Percentiles rank a stretch among this genome's conserved stretches.
These are phyloP conservation scores for Hyaloscypha hepaticicola DNA, from an alignment of 495 filamentous ascomycete genomes.

Conservation along the genomic window DNA sequence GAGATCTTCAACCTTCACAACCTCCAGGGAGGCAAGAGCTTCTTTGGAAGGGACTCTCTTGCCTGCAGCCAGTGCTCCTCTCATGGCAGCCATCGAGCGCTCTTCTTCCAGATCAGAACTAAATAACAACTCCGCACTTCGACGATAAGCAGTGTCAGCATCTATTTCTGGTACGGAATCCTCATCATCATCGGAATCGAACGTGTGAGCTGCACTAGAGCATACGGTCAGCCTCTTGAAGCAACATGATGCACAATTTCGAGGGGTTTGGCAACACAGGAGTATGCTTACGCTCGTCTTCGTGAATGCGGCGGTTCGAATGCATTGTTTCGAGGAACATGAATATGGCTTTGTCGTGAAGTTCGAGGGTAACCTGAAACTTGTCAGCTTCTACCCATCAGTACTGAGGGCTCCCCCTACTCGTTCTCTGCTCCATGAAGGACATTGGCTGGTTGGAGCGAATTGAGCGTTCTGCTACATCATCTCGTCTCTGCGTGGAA, in stretches of 20 bases:
- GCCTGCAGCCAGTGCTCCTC: conserved; percentile 38
- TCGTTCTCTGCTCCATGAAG: conserved; percentile 6
- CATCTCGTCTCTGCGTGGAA: background rate
- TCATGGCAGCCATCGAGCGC: conserved; percentile 34
- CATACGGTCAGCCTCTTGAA: background rate
- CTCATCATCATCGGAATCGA: conserved; percentile 27
- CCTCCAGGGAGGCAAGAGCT: conserved; percentile 45
- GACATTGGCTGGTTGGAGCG: background rate
- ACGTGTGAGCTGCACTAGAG: background rate
- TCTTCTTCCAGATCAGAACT: conserved; percentile 19
- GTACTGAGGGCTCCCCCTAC: background rate
- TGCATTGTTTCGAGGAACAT: background rate
- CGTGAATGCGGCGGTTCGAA: background rate
- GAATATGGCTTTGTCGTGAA: background rate
- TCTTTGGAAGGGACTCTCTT: conserved; percentile 48
- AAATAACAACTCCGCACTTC: conserved; percentile 8
- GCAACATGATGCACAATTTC: too few species aligned
- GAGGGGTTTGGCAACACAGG: background rate
- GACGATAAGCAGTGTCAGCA: background rate
- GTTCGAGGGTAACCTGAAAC: background rate
- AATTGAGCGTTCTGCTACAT: background rate
- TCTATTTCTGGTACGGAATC: conserved; percentile 16
- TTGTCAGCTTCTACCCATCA: background rate
- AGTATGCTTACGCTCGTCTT: background rate
- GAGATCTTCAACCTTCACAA: conserved; percentile 41